Percentiles rank a stretch among this genome's conserved stretches.
phyloP scores from a whole-genome alignment of 768 basidiomycete genomes.

The Coprinopsis marcescibilis region DNA sequence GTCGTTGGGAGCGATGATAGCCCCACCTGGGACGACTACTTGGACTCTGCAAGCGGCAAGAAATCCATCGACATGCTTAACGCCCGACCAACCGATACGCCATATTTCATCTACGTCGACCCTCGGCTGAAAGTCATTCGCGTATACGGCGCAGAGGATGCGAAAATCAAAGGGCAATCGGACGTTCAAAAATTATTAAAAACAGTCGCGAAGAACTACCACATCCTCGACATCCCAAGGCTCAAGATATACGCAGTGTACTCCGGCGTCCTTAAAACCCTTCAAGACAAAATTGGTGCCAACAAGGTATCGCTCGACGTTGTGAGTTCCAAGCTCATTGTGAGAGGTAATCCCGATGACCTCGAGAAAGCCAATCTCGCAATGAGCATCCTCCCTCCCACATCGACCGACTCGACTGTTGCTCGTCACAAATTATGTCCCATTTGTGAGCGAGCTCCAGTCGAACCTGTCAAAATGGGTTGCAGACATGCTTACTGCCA shows the following conservation, averaged over 20 bases:
- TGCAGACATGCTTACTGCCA: slow-evolving; percentile 53
- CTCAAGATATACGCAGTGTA: slow-evolving; percentile 32
- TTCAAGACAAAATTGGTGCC: slow-evolving; percentile 35
- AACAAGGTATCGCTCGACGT: slow-evolving; percentile 42
- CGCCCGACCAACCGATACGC: slow-evolving; percentile 17
- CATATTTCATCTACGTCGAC: slow-evolving; percentile 35
- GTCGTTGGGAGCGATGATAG: slow-evolving; percentile 24
- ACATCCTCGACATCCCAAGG: slow-evolving; percentile 30
- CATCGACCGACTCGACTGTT: slow-evolving; percentile 11
- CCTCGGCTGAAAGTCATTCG: slow-evolving; percentile 30
- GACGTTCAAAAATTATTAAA: slow-evolving; percentile 31
- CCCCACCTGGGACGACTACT: slow-evolving; percentile 43
- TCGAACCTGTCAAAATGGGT: slow-evolving; percentile 28
- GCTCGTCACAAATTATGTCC: slow-evolving; percentile 24
- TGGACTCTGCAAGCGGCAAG: slow-evolving; percentile 35
- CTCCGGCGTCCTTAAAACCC: slow-evolving; percentile 27
- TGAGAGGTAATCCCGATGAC: slow-evolving; percentile 33
- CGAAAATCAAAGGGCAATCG: slow-evolving; percentile 26
- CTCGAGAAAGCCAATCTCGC: slow-evolving; percentile 22
- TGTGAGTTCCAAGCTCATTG: slow-evolving; percentile 30
- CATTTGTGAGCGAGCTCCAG: slow-evolving; percentile 33
- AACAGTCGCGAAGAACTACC: slow-evolving; percentile 30
- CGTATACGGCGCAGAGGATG: slow-evolving; percentile 31
- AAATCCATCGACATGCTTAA: slow-evolving; percentile 33
- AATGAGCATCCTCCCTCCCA: slow-evolving; percentile 18